phyloP scores from a whole-genome alignment of 1,284 basidiomycete species.

The Cryptococcus amylolentus region DNA sequence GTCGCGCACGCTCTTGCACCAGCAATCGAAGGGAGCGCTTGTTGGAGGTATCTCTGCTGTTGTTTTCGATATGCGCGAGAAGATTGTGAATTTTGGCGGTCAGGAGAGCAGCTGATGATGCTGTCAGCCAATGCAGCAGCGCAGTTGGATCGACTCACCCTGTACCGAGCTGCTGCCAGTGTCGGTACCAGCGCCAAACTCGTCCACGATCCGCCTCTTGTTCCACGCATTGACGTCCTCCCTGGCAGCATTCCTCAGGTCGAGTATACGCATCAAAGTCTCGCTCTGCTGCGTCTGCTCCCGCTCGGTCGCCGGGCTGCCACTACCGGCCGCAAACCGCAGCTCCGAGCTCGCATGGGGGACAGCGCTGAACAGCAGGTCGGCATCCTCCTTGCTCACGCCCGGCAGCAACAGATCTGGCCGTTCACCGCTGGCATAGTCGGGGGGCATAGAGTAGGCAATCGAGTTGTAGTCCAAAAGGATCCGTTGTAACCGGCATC shows the following conservation, averaged over 20 bases:
- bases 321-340: conserved; percentile 12
- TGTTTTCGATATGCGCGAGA: conserved; percentile 65
- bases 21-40: conserved; percentile 68
- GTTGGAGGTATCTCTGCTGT: conserved; percentile 75
- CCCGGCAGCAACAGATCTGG: conserved; percentile 36
- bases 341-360: conserved; percentile 37
- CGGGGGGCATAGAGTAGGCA: conserved; percentile 38
- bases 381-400: conserved; percentile 30
- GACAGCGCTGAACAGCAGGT: conserved; percentile 42
- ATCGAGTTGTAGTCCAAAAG: conserved; percentile 20
- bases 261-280: conserved; percentile 66
- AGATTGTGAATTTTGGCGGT: conserved; percentile 83
- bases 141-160: conserved; percentile 57
- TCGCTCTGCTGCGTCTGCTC: conserved; percentile 62
- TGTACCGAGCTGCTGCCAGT: conserved; percentile 83
- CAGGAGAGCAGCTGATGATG: conserved; percentile 67
- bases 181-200: conserved; percentile 73
- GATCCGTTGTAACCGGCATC: conserved; percentile 26
- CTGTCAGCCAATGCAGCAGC: neutral
- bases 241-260: conserved; percentile 82
- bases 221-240: conserved; percentile 82
- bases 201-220: conserved; percentile 68
- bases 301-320: conserved; percentile 3
- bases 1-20: conserved; percentile 75
- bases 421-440: conserved; percentile 31